These are phyloP conservation scores for Xerocomellus chrysenteron DNA, from an alignment of 768 basidiomycete genomes.

Conservation along the genomic window DNA sequence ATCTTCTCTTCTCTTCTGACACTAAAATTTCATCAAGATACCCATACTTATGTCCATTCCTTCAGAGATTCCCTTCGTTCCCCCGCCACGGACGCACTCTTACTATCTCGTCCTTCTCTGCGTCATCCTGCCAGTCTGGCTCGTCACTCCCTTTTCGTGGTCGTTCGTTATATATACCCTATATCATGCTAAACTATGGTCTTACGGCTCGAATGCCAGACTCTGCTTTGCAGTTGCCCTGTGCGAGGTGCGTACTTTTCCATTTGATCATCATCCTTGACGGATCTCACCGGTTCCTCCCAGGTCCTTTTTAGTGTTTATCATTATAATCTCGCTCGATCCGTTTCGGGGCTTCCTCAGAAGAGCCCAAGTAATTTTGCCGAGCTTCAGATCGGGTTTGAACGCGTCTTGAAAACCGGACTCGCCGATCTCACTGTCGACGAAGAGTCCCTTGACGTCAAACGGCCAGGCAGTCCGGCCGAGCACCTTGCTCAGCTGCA, in stretches of 20 bases:
- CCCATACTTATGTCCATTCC: constrained; percentile 8
- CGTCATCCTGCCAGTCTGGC: constrained; percentile 64
- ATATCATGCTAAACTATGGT: constrained; percentile 41
- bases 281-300: background rate
- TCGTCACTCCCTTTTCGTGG: constrained; percentile 64
- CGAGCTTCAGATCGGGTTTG: constrained; percentile 59
- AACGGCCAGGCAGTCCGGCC: constrained; percentile 58
- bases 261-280: background rate
- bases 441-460: constrained; percentile 48
- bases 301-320: constrained; percentile 73
- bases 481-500: constrained; percentile 60
- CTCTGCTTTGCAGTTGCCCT: constrained; percentile 49
- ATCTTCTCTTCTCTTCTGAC: background rate
- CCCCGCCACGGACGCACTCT: constrained; percentile 42
- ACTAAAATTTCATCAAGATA: constrained; percentile 1
- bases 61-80: constrained; percentile 38
- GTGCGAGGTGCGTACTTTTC: constrained; percentile 49
- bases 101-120: constrained; percentile 61
- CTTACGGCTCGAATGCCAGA: constrained; percentile 39
- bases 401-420: constrained; percentile 64
- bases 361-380: constrained; percentile 44
- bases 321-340: constrained; percentile 49
- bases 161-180: constrained; percentile 51
- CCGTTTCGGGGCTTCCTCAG: constrained; percentile 48
- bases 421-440: constrained; percentile 56